Percentiles rank a stretch among this genome's conserved stretches.
These are phyloP conservation scores for Phytophthora capsici DNA, from an alignment of 352 stramenopile species.

Conservation along the genomic window DNA sequence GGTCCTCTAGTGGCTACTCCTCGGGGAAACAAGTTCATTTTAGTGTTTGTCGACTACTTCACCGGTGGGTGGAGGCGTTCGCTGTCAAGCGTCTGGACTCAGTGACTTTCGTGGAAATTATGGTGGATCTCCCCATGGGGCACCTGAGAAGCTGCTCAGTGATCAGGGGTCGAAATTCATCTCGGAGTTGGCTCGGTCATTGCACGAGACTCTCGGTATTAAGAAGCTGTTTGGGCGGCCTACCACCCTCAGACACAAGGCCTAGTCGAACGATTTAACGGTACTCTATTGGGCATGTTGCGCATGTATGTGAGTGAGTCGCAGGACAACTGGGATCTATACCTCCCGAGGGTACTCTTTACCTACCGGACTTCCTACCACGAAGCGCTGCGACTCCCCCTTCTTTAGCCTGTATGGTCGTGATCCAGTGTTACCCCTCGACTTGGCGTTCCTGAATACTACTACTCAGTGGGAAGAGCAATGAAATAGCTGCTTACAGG, in stretches of 20 bases:
- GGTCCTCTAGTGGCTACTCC: too few species aligned
- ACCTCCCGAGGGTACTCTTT: neutral
- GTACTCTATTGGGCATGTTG: too few species aligned
- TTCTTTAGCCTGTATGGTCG: neutral
- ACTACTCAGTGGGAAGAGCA: neutral
- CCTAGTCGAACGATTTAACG: too few species aligned
- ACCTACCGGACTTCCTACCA: neutral
- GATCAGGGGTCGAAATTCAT: slow-evolving; percentile 10
- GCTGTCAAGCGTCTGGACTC: too few species aligned
- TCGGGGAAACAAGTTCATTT: too few species aligned
- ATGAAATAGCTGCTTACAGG: neutral
- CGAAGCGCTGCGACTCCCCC: neutral
- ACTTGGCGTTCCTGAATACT: neutral
- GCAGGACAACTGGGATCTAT: too few species aligned
- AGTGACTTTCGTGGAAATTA: too few species aligned
- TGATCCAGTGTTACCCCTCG: neutral
- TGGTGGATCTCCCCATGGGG: neutral
- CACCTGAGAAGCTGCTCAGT: slow-evolving; percentile 1
- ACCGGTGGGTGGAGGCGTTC: too few species aligned
- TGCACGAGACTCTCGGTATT: slow-evolving; percentile 11
- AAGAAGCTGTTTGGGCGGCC: slow-evolving; percentile 1
- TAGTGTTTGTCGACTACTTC: too few species aligned
- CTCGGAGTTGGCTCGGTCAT: neutral
- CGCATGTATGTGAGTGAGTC: too few species aligned
- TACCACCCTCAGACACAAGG: slow-evolving; percentile 11